These are phyloP conservation scores for Posidonia oceanica DNA, from an alignment of 116 monocot genomes.

Conservation along the genomic window DNA sequence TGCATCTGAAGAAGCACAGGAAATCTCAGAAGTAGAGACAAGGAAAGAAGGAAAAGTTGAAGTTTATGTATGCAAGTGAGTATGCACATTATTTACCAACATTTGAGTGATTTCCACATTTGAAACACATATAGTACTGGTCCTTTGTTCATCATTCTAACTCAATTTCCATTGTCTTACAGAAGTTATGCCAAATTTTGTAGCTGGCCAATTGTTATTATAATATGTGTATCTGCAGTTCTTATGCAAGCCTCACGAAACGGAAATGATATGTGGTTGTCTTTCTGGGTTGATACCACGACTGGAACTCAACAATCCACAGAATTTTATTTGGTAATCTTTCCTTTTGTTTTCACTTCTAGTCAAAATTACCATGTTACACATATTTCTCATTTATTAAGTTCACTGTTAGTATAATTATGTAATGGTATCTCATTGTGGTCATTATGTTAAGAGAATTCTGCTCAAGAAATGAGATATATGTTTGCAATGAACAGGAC, in stretches of 20 bases:
- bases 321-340: conserved; percentile 76
- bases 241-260: conserved; percentile 98
- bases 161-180: conserved; percentile 4
- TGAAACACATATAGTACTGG: not conserved
- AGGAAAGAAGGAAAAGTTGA: conserved; percentile 87
- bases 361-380: too few relatives aligned
- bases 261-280: conserved; percentile 97
- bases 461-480: not conserved
- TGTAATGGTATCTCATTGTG: not conserved
- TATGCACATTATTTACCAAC: conserved; percentile 1
- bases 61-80: conserved; percentile 80
- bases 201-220: conserved; percentile 42
- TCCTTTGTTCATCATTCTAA: conserved; percentile 4
- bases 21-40: conserved; percentile 29
- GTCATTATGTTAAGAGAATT: not conserved
- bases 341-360: conserved; percentile 1
- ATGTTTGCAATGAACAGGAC: not conserved
- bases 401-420: not conserved
- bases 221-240: conserved; percentile 56
- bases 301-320: conserved; percentile 26
- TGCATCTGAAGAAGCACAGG: conserved; percentile 32
- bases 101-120: too few relatives aligned
- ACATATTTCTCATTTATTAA: not conserved
- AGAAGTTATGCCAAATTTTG: conserved; percentile 71
- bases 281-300: conserved; percentile 86